Conservation (phyloP, 345 rosid genomes). For the Firmiana major region DNA sequence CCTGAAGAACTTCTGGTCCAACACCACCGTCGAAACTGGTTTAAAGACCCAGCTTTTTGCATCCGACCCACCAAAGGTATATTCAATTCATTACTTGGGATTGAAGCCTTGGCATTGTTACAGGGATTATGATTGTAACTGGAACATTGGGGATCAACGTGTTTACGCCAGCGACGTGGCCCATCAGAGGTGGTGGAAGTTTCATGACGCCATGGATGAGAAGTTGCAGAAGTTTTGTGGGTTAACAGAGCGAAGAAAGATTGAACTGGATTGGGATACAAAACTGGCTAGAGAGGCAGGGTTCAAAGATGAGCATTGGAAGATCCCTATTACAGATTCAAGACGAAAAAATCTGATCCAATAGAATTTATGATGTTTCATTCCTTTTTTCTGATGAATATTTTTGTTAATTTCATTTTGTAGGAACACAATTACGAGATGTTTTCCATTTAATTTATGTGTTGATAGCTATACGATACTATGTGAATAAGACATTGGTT, state of each 20-base stretch:
- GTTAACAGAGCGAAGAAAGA: slow-evolving; percentile 57
- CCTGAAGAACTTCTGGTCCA: slow-evolving; percentile 87
- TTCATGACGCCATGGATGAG: slow-evolving; percentile 67
- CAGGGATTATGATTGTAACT: slow-evolving; percentile 92
- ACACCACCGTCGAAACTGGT: slow-evolving; percentile 58
- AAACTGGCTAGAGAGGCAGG: slow-evolving; percentile 49
- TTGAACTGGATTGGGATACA: slow-evolving; percentile 76
- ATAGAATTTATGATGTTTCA: slow-evolving; percentile 12
- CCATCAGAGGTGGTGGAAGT: slow-evolving; percentile 78
- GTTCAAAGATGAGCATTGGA: slow-evolving; percentile 65
- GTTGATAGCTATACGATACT: slow-evolving; percentile 11
- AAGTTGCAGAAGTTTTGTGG: slow-evolving; percentile 60
- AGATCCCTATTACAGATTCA: slow-evolving; percentile 66
- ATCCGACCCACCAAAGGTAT: slow-evolving; percentile 72
- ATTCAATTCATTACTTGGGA: slow-evolving; percentile 78
- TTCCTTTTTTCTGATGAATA: not conserved
- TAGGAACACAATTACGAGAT: not conserved
- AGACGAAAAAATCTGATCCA: slow-evolving; percentile 49
- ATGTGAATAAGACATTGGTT: not conserved
- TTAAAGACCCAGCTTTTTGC: slow-evolving; percentile 68
- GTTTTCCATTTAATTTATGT: slow-evolving; percentile 29
- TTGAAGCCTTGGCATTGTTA: slow-evolving; percentile 90
- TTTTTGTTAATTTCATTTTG: not conserved
- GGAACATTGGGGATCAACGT: slow-evolving; percentile 48
- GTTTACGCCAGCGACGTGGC: slow-evolving; percentile 95